Base-by-base conservation (phyloP, 495 filamentous ascomycete species). In the Echria macrotheca region DNA sequence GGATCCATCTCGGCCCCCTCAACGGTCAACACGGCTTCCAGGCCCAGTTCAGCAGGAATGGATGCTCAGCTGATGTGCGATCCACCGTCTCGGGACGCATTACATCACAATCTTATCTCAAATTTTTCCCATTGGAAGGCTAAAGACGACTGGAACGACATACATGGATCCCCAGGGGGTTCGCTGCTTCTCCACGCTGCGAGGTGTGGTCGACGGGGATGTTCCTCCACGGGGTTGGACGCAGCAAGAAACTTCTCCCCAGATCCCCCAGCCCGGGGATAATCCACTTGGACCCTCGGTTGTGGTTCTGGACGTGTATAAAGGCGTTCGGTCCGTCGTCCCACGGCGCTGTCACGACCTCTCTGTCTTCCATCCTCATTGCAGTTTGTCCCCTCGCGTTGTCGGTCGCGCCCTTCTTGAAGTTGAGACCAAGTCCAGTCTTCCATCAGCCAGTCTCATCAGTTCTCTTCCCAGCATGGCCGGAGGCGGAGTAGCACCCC, bases 381-480 rank as follows among this genome's bases (percentile, higher is more conserved):
- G 21, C 29, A 22, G 14, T n/a, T 31, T 29, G 23, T 12, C 38
- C 24, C 23, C 23, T 23, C 11, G 41, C 24, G 23, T 5, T 5
- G 17, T 11, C 25, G 9, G n/a, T 29, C 33, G 10, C 33, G 35
- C 11, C 26, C 19, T 44, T 18, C 29, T 14, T 29, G 35, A 26
- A 35, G 37, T 18, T 24, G 19, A 22, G 11, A 43, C 25, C 21
- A 43, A 15, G 12, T 8, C 22, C 49, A 22, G 36, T 21, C 22
- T 29, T n/a, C 28, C 33, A 17, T 44, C 24, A n/a, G 6, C 9
- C 7, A 14, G 15, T 9, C n/a, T 17, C 11, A n/a, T n/a, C n/a
- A n/a, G n/a, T n/a, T n/a, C n/a, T n/a, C n/a, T n/a, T n/a, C 24
- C 12, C 41, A 41, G 29, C 12, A 63, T 60, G 54, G 42, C 54